Percentiles rank a stretch among this genome's conserved stretches.
phyloP scores from a whole-genome alignment of 106 monocot genomes.

The Dioscorea zingiberensis region DNA sequence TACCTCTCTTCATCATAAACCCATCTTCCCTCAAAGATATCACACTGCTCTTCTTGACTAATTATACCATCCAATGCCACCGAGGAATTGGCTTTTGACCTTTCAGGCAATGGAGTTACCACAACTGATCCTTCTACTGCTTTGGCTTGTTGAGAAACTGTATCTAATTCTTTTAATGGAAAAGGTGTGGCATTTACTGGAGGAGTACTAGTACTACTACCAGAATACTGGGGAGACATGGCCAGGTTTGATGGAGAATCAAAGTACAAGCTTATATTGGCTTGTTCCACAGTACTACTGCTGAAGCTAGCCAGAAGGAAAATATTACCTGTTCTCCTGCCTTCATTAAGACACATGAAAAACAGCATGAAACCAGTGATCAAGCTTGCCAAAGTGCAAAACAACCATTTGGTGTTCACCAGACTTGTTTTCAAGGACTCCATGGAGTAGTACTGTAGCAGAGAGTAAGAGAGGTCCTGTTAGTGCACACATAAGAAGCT shows the following conservation, averaged over 20 bases:
- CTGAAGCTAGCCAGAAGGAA: background rate
- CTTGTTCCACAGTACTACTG: background rate
- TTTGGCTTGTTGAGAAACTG: too few relatives aligned
- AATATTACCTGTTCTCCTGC: background rate
- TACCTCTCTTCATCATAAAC: conserved; percentile 19
- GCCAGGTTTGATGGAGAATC: background rate
- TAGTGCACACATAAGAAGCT: too few relatives aligned
- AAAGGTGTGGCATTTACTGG: background rate
- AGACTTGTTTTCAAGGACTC: background rate
- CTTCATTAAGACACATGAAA: background rate
- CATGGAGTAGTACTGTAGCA: background rate
- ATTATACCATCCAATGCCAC: background rate
- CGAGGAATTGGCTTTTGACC: background rate
- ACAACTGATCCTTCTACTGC: too few relatives aligned
- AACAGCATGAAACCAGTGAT: conserved; percentile 9
- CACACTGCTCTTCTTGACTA: conserved; percentile 6
- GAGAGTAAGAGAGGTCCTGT: too few relatives aligned
- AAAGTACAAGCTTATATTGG: background rate
- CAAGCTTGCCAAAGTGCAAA: conserved; percentile 13
- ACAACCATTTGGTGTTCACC: conserved; percentile 10
- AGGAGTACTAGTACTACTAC: background rate
- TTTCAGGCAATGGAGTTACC: too few relatives aligned
- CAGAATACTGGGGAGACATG: background rate
- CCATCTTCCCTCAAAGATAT: conserved; percentile 33
- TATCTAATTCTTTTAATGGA: background rate